A percentile compares a stretch with the other conserved stretches of the same genome.
phyloP scores from a whole-genome alignment of 129 eudicot genomes.

The Pittosporum tobira region DNA sequence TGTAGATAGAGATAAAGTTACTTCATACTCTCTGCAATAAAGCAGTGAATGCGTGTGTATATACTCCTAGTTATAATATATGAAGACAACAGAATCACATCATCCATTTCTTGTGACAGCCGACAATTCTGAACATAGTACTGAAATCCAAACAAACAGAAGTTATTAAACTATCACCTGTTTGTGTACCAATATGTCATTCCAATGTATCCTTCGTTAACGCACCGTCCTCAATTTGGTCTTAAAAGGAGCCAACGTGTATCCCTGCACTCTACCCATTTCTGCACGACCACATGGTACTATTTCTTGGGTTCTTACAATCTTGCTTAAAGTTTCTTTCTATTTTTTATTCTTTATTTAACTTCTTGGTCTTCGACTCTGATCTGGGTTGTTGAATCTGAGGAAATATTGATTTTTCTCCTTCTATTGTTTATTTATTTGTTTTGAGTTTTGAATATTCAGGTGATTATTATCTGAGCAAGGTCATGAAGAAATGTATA shows the following conservation, averaged over 20 bases:
- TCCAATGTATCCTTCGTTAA: conserved; percentile 1
- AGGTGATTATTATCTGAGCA: conserved; percentile 4
- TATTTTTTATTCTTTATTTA: background rate
- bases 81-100: background rate
- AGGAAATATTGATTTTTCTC: background rate
- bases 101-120: conserved; percentile 37
- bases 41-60: background rate
- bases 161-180: background rate
- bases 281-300: conserved; percentile 7
- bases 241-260: conserved; percentile 15
- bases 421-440: background rate
- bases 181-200: background rate
- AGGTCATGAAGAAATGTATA: conserved; percentile 24
- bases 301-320: background rate
- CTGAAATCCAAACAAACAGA: conserved; percentile 28
- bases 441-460: background rate
- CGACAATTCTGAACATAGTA: conserved; percentile 68
- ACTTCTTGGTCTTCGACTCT: background rate
- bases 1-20: no score
- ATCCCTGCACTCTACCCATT: conserved; percentile 8
- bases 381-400: conserved; percentile 3
- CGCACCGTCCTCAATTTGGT: conserved; percentile 5
- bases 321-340: background rate
- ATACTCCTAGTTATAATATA: background rate
- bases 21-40: no score